Conservation (phyloP, 345 rosid genomes). For the Salix arbutifolia region DNA sequence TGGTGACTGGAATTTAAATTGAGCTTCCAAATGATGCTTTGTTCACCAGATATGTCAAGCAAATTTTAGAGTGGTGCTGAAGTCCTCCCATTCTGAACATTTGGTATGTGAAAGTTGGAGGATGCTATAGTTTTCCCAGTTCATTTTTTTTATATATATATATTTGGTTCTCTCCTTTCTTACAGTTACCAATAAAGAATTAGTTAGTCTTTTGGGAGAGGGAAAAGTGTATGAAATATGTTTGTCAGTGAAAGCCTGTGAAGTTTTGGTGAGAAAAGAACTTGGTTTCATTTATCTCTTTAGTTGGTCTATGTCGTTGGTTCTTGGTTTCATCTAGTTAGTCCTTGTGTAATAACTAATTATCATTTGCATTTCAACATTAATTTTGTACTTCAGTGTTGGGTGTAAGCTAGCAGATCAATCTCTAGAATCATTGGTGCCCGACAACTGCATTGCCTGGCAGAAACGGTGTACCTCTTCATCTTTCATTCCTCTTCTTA, state of each 20-base stretch:
- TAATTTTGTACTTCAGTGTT: slow-evolving; percentile 2
- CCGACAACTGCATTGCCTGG: slow-evolving; percentile 7
- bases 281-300: not conserved
- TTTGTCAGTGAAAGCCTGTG: not conserved
- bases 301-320: not conserved
- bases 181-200: not conserved
- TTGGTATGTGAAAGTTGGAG: slow-evolving; percentile 14
- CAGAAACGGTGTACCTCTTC: not conserved
- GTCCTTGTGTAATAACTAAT: not conserved
- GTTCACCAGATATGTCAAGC: slow-evolving; percentile 12
- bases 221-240: not conserved
- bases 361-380: not conserved
- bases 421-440: slow-evolving; percentile 1
- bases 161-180: not conserved
- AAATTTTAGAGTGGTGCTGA: slow-evolving; percentile 13
- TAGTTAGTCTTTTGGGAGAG: not conserved
- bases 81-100: slow-evolving; percentile 7
- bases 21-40: slow-evolving; percentile 12
- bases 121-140: not conserved
- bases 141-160: not conserved
- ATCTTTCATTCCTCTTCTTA: not conserved
- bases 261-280: not conserved
- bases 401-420: slow-evolving; percentile 12
- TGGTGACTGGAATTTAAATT: slow-evolving; percentile 14
- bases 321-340: not conserved